A percentile compares a stretch with the other conserved stretches of the same genome.
Evolutionary conservation across 352 stramenopile species (phyloP).

Genomic region (Globisporangium canariense): DNA sequence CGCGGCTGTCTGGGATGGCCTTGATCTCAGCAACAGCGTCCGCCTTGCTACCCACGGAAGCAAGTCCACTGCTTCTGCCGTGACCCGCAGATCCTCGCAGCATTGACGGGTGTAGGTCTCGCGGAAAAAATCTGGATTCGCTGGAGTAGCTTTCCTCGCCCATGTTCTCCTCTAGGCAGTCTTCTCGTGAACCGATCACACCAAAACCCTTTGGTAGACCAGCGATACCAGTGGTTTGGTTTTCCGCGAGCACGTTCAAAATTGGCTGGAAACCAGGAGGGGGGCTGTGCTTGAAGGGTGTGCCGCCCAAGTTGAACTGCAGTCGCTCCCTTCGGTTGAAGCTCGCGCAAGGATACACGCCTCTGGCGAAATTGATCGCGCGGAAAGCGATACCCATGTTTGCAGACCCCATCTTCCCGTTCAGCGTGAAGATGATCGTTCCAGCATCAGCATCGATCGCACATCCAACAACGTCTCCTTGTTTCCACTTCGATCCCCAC

Average conservation of each 20-base stretch:
- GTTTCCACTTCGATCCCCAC: conserved; percentile 90
- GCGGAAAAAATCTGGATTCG: conserved; percentile 74
- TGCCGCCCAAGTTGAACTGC: conserved; percentile 85
- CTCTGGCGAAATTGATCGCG: conserved; percentile 74
- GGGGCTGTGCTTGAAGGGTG: conserved; percentile 70
- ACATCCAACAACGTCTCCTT: conserved; percentile 90
- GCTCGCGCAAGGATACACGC: conserved; percentile 83
- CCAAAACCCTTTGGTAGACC: conserved; percentile 64
- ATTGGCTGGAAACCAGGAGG: conserved; percentile 80
- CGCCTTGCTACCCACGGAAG: conserved; percentile 45
- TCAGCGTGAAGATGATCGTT: conserved; percentile 90
- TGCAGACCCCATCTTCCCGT: conserved; percentile 84
- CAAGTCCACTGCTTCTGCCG: conserved; percentile 38
- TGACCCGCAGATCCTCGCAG: conserved; percentile 48
- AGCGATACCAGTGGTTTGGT: conserved; percentile 27
- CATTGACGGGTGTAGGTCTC: conserved; percentile 77
- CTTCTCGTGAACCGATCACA: conserved; percentile 74
- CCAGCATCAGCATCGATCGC: conserved; percentile 84
- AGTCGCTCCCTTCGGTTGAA: conserved; percentile 86
- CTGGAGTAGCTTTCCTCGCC: conserved; percentile 82
- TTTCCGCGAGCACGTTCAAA: conserved; percentile 58
- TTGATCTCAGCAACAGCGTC: conserved; percentile 77
- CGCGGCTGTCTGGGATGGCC: conserved; percentile 69
- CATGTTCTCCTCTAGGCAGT: conserved; percentile 81
- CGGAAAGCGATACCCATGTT: conserved; percentile 88